Base-by-base conservation (phyloP, 768 basidiomycete species). In the Leccinum rimulosum region DNA sequence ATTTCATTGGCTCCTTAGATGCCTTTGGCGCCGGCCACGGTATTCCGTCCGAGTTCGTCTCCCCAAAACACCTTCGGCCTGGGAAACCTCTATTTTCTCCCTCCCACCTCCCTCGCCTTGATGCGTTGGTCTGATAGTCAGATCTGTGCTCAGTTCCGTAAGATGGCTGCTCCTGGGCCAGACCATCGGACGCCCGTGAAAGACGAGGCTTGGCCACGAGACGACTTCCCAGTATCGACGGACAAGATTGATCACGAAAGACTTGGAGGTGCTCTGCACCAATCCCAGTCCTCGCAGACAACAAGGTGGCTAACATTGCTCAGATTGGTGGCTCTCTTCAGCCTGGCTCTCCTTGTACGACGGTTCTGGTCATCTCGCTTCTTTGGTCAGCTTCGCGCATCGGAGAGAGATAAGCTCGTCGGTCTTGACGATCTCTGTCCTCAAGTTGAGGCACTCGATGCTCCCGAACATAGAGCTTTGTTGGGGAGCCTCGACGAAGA, bases 371-470 rank as follows among this genome's bases (percentile, higher is more conserved):
- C 56, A 1, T n/a, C 10, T 30, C 1, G 17, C 2, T 43, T 45
- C 10, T 15, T 33, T 35, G 9, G 12, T 22, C 30, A 43, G 11
- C 25, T 25, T 27, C 7, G 31, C 2, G 28, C 28, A 35, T 45
- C 48, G n/a, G 27, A 25, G 17, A 38, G 35, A 17, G 15, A 45
- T 17, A 22, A 17, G 17, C n/a, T 35, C 14, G 27, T 17, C 7
- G 33, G 22, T 10, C 47, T 67, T 19, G 65, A 57, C 4, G 54
- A 58, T 3, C 22, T 70, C 33, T 76, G 74, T 50, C 71, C 71
- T 31, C 74, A 74, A 55, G 62, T 60, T 15, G 55, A 57, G n/a
- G 54, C 63, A 9, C 52, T 71, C 47, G 55, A 53, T 15, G 53
- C 66, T 27, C 51, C 51, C 2, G 27, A 45, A 45, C 56, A 75